Percentiles rank a stretch among this genome's conserved stretches.
phyloP scores from a whole-genome alignment of 2,329 filamentous ascomycete species.

The Huntiella abstrusa region DNA sequence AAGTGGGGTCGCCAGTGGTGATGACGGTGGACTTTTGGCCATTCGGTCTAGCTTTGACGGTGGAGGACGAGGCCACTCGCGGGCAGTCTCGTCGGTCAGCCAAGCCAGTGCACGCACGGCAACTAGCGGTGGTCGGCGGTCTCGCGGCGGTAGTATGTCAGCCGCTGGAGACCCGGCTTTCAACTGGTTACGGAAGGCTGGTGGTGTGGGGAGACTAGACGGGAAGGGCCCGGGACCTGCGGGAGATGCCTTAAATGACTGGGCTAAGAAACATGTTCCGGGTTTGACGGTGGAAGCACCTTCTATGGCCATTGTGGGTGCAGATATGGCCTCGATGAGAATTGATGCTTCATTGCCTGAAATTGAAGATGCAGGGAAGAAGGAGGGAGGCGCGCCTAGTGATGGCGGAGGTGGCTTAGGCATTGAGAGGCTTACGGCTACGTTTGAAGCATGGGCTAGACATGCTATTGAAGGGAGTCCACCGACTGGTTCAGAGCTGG shows the following conservation, averaged over 20 bases:
- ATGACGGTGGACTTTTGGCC: conserved; percentile 47
- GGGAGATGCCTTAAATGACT: conserved; percentile 65
- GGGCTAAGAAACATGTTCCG: conserved; percentile 68
- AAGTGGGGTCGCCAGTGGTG: conserved; percentile 45
- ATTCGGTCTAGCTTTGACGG: conserved; percentile 19
- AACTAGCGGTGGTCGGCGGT: conserved; percentile 1
- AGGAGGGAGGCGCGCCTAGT: conserved; percentile 15
- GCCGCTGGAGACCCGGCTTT: conserved; percentile 20
- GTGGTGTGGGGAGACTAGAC: conserved; percentile 69
- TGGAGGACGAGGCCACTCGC: background rate
- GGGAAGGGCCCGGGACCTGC: conserved; percentile 63
- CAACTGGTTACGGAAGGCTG: conserved; percentile 60
- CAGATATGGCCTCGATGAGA: conserved; percentile 39
- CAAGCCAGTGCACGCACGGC: background rate
- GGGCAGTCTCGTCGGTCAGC: background rate
- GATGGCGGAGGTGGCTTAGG: conserved; percentile 11
- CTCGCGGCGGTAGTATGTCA: background rate
- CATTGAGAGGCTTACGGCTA: conserved; percentile 69
- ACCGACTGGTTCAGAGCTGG: conserved; percentile 18
- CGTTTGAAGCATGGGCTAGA: conserved; percentile 78
- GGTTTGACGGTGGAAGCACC: conserved; percentile 53
- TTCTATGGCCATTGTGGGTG: conserved; percentile 45
- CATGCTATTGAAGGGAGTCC: conserved; percentile 45
- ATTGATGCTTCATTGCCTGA: conserved; percentile 19
- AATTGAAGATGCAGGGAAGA: conserved; percentile 6